Evolutionary conservation across 441 rosid genomes (phyloP).

Genomic region (Croton setiger): DNA sequence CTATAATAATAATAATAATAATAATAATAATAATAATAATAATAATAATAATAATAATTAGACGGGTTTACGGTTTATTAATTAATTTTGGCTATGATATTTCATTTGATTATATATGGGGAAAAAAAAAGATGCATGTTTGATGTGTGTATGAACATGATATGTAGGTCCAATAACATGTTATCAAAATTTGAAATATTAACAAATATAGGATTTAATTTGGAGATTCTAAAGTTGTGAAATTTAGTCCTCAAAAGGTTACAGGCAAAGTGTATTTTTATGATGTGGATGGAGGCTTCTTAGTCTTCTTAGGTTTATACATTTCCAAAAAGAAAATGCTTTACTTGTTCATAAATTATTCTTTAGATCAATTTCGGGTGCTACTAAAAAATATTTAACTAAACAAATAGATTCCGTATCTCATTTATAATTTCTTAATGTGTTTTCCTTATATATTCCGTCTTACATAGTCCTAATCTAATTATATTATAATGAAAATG

Average conservation of each 20-base stretch:
- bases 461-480: too few relatives aligned
- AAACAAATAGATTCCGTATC: not conserved
- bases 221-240: not conserved
- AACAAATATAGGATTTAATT: not conserved
- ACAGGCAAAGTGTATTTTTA: conserved; percentile 14
- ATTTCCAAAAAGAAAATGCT: conserved; percentile 20
- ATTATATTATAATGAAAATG: too few relatives aligned
- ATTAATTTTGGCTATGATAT: not conserved
- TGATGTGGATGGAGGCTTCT: not conserved
- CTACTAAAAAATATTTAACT: not conserved
- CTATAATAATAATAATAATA: too few relatives aligned
- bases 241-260: conserved; percentile 11
- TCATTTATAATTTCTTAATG: not conserved
- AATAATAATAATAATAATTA: too few relatives aligned
- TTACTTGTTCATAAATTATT: conserved; percentile 26
- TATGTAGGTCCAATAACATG: conserved; percentile 22
- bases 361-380: not conserved
- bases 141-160: conserved; percentile 11
- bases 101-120: too few relatives aligned
- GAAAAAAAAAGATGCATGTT: not conserved
- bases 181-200: too few relatives aligned
- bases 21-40: too few relatives aligned
- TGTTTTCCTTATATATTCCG: not conserved
- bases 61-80: too few relatives aligned
- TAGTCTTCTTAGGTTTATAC: not conserved